Base-by-base conservation (phyloP, 2,329 filamentous ascomycete genomes). In the Cadophora luteo-olivacea region DNA sequence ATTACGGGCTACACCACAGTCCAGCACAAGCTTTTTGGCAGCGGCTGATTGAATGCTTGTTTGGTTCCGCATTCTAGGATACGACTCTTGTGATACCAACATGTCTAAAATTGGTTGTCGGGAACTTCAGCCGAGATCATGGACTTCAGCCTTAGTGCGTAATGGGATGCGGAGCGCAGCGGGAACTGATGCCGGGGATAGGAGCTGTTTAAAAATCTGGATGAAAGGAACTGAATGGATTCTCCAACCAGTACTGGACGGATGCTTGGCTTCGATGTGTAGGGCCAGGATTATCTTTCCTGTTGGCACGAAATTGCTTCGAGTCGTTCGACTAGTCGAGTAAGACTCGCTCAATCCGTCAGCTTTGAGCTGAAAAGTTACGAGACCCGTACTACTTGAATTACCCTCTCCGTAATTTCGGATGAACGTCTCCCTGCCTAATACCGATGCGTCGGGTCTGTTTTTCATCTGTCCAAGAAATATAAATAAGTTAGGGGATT, bases 1-100 rank as follows among this genome's bases (percentile, higher is more conserved):
- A 19, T 11, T 45, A 11, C 19, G 16, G 41, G 41, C 19, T 3
- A 14, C 41, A 45, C 41, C 41, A 45, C 4, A 45, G 38, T 16
- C 16, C 38, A 41, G 16, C 41, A 45, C 16, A 45, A 45, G 41
- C 41, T 54, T 54, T 54, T 54, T 29, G 51, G 51, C 24, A 54
- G 51, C 51, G 24, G 51, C 51, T 54, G 51, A 54, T 32, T 16
- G 9, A 54, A 54, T 54, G 51, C 51, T 54, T 54, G 22, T 54
- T 32, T 29, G 12, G 41, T 32, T 54, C 4, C 14, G 24, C 1
- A 14, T 19, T 45, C 41, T 45, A 45, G 41, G 41, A 45, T 45
- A 45, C 6, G 41, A 16, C 14, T 45, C 41, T 54, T 29, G 51
- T 54, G 11, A 5, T 29, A 54, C 24, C 51, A 32, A 54, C 6